A percentile compares a stretch with the other conserved stretches of the same genome.
phyloP scores from a whole-genome alignment of 2,329 filamentous ascomycete species.

The Ceratocystis harringtonii region DNA sequence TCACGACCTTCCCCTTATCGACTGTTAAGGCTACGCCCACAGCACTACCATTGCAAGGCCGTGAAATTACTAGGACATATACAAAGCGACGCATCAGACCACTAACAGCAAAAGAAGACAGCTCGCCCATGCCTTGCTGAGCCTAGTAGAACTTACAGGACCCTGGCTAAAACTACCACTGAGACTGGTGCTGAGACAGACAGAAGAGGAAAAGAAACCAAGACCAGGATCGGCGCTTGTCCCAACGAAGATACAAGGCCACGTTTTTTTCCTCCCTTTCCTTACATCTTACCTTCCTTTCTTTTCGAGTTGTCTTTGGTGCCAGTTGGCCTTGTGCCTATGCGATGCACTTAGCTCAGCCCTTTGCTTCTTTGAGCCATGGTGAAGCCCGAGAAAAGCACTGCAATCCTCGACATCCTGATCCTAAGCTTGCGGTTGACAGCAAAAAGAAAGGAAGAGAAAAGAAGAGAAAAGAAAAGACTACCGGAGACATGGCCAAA shows the following conservation, averaged over 20 bases:
- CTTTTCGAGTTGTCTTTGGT: no score
- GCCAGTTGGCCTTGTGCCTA: not conserved
- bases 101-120: not conserved
- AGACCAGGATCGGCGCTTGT: not conserved
- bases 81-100: not conserved
- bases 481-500: slow-evolving; percentile 1
- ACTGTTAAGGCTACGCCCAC: not conserved
- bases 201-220: not conserved
- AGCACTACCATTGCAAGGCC: not conserved
- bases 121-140: not conserved
- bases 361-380: not conserved
- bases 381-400: not conserved
- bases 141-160: not conserved
- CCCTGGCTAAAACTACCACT: not conserved
- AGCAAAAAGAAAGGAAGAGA: no score
- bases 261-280: not conserved
- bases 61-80: not conserved
- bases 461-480: no score
- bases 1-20: not conserved
- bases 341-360: not conserved
- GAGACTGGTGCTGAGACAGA: not conserved
- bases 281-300: not conserved
- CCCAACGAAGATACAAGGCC: not conserved
- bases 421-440: not conserved
- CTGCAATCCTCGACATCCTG: not conserved